phyloP scores from a whole-genome alignment of 1,284 basidiomycete genomes.

The Apiotrichum sp. region DNA sequence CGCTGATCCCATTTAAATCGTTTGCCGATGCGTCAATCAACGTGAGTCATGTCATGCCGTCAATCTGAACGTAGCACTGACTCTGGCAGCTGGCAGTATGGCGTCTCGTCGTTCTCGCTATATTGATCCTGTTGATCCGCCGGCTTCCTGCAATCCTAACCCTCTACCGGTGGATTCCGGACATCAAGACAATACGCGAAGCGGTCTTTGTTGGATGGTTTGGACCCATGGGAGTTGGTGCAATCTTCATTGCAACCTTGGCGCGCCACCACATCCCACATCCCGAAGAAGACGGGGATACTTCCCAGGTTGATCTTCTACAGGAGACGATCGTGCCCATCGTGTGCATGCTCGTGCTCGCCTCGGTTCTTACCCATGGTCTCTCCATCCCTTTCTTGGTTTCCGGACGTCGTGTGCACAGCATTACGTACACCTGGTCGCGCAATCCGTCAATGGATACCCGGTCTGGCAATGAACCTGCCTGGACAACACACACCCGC shows the following conservation, averaged over 20 bases:
- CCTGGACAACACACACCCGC: constrained; percentile 72
- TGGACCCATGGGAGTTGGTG: constrained; percentile 76
- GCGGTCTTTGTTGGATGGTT: constrained; percentile 84
- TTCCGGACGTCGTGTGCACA: constrained; percentile 78
- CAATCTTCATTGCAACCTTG: constrained; percentile 85
- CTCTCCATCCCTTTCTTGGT: constrained; percentile 90
- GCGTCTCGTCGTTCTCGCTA: constrained; percentile 72
- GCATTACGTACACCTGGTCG: constrained; percentile 80
- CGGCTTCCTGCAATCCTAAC: constrained; percentile 76
- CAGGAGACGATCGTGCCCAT: constrained; percentile 77
- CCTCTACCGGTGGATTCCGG: constrained; percentile 82
- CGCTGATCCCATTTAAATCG: constrained; percentile 83
- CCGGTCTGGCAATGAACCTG: constrained; percentile 51
- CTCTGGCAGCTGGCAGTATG: constrained; percentile 58
- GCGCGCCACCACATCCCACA: constrained; percentile 64
- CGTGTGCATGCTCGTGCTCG: constrained; percentile 83
- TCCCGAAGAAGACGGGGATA: constrained; percentile 48
- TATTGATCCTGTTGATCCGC: constrained; percentile 69
- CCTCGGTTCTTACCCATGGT: constrained; percentile 78
- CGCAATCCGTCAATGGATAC: constrained; percentile 57
- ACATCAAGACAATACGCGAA: constrained; percentile 78
- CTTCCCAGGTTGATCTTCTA: constrained; percentile 61
- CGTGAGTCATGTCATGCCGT: constrained; percentile 15
- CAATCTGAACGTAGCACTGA: too few species aligned
- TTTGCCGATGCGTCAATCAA: constrained; percentile 65